These are phyloP conservation scores for Pyronema domesticum DNA, from an alignment of 495 filamentous ascomycete species.

Conservation along the genomic window DNA sequence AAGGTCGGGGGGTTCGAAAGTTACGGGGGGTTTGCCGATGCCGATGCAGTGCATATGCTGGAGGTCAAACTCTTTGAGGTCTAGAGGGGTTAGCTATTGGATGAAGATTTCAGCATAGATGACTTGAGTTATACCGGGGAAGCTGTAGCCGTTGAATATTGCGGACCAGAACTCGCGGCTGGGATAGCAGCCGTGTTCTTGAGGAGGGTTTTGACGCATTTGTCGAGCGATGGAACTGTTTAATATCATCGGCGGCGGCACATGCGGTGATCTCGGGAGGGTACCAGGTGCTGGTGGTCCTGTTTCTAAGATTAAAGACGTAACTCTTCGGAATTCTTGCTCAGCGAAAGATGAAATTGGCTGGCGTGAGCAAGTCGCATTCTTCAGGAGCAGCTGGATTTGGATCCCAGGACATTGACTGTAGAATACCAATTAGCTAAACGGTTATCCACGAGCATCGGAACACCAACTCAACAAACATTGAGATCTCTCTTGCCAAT, in stretches of 20 bases:
- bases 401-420: conserved; percentile 24
- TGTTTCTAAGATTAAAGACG: conserved; percentile 20
- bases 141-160: conserved; percentile 23
- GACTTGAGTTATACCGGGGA: conserved; percentile 1
- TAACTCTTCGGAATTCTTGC: conserved; percentile 25
- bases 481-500: neutral
- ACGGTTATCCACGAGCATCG: neutral
- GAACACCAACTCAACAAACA: neutral
- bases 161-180: conserved; percentile 25
- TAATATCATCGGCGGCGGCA: too few relatives aligned
- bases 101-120: neutral
- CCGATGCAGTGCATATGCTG: conserved; percentile 5
- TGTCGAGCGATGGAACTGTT: too few relatives aligned
- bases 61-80: conserved; percentile 17
- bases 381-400: conserved; percentile 24
- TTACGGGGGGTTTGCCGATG: neutral
- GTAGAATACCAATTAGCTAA: neutral
- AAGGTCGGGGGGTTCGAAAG: conserved; percentile 10
- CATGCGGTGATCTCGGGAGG: conserved; percentile 1
- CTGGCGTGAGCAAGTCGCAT: conserved; percentile 23
- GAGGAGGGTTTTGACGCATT: too few relatives aligned
- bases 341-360: conserved; percentile 23
- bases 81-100: neutral
- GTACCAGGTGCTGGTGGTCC: conserved; percentile 7
- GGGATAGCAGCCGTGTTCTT: conserved; percentile 11